Evolutionary conservation across 129 eudicot genomes (phyloP).

Genomic region (Centrapalus pauciflorus): DNA sequence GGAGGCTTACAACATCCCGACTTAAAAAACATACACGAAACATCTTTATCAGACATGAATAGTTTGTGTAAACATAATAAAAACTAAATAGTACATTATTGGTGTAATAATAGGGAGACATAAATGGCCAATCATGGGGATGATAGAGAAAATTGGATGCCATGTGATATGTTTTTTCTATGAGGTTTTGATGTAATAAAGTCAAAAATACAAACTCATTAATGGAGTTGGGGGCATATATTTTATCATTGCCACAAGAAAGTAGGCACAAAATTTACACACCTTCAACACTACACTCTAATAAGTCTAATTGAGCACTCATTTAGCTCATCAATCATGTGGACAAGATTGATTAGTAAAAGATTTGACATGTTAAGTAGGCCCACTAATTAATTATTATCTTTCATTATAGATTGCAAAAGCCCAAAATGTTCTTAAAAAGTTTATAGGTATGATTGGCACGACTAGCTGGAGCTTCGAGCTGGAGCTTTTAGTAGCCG

Average conservation of each 20-base stretch:
- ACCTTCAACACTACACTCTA: background rate
- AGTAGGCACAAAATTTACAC: background rate
- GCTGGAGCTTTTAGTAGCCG: too few relatives aligned
- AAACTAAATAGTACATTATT: background rate
- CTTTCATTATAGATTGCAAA: too few relatives aligned
- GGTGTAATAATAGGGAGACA: conserved; percentile 5
- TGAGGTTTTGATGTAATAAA: conserved; percentile 8
- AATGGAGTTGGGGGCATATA: conserved; percentile 17
- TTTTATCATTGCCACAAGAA: conserved; percentile 13
- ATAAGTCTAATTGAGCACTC: conserved; percentile 5
- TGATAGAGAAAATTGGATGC: conserved; percentile 11
- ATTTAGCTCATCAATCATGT: background rate
- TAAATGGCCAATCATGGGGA: background rate
- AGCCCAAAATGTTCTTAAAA: too few relatives aligned
- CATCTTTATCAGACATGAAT: background rate
- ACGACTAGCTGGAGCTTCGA: too few relatives aligned
- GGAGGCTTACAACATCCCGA: conserved; percentile 99
- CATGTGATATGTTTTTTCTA: conserved; percentile 17
- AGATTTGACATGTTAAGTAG: background rate
- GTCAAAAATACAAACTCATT: conserved; percentile 15
- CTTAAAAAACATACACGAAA: conserved; percentile 30
- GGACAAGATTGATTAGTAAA: conserved; percentile 13
- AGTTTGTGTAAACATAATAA: too few relatives aligned
- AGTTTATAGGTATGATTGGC: too few relatives aligned
- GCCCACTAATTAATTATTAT: background rate